Percentiles rank a stretch among this genome's conserved stretches.
phyloP scores from a whole-genome alignment of 2,329 filamentous ascomycete genomes.

The Paracorniculantispora psalliotae region DNA sequence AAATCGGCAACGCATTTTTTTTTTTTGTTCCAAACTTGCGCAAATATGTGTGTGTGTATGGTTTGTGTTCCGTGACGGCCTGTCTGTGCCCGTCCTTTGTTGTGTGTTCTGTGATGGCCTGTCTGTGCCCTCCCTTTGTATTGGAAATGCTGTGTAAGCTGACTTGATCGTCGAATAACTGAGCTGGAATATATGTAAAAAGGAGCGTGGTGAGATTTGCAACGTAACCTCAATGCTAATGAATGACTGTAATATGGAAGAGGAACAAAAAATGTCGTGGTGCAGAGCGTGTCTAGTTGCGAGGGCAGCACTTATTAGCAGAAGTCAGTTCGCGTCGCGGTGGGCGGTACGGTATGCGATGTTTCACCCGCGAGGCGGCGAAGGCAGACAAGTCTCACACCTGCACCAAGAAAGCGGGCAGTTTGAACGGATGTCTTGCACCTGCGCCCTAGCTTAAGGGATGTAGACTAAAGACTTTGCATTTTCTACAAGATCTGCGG shows the following conservation, averaged over 20 bases:
- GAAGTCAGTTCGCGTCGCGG: background rate
- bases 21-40: background rate
- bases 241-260: too few species aligned
- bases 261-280: background rate
- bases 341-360: background rate
- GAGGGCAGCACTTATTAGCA: background rate
- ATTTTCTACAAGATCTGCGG: background rate
- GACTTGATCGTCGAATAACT: background rate
- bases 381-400: background rate
- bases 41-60: background rate
- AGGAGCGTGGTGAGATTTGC: background rate
- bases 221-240: too few species aligned
- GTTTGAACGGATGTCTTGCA: background rate
- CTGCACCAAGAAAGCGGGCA: background rate
- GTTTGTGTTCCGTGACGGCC: background rate
- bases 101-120: background rate
- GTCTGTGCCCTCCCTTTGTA: background rate
- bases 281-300: background rate
- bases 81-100: background rate
- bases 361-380: constrained; percentile 1
- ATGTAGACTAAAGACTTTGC: background rate
- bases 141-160: background rate
- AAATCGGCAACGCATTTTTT: constrained; percentile 2
- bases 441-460: background rate
- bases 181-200: background rate